Evolutionary conservation across 768 basidiomycete species (phyloP), one percentile per base, ranked within the genome.

Genomic region (Galerina sulciceps): DNA sequence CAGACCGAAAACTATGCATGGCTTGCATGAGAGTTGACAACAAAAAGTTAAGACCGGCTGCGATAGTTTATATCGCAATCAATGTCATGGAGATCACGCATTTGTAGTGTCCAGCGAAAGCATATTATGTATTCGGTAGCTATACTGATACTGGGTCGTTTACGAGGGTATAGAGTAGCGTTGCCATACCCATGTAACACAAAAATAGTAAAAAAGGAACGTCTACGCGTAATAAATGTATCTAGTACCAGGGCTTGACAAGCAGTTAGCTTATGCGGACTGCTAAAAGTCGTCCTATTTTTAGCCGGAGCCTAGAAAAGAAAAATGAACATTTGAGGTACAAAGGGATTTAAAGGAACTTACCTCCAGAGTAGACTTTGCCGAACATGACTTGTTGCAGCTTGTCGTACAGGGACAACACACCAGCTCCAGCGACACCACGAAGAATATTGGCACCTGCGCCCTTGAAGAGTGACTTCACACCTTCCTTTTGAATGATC

Each of bases 351-450:
- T 23, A 26, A 52, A 14, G n/a, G 41, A n/a, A 76, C 80, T 60
- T 75, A 88, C 91, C 93, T 82, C 94, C 95, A 66, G 94, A 90
- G 91, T 99, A 98, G 78, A 98, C 96, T 86, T 96, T 97, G 88
- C 96, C 95, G 80, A 99, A 98, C 85, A 96, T 78, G 68, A 94
- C 76, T 75, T 93, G 84, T 78, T 99, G 96, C 72, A 97, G 88
- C 83, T 99, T 96, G 88, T 99, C 97, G 81, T 99, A 99, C 62
- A 99, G 82, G 52, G 97, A 98, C 73, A 99, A 79, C 69, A 99
- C 97, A 94, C 96, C 96, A 76, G 96, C 96, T 83, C 97, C 97
- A 75, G 97, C 96, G 73, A 99, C 94, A 86, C 96, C 96, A 88
- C 96, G 96, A 70, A 99, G 93, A 65, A 94, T 90, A 78, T 90